Conservation (phyloP, 768 basidiomycete species). For the Lyophyllum shimeji region DNA sequence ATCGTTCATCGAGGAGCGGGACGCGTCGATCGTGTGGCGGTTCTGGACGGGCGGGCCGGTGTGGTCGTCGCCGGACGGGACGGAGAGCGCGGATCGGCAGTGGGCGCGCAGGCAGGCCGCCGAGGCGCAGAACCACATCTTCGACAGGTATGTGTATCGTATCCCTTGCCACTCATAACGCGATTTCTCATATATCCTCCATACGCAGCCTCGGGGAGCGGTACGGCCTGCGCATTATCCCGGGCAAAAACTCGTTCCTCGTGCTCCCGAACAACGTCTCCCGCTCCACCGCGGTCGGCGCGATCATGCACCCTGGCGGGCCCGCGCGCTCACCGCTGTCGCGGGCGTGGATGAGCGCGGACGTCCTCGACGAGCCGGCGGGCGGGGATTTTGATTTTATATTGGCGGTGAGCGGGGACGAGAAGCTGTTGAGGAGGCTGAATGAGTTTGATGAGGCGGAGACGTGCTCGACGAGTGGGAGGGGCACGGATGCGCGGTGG, state of each 20-base stretch:
- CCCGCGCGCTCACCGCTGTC: slow-evolving; percentile 39
- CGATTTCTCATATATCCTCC: neutral
- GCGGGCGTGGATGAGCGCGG: slow-evolving; percentile 40
- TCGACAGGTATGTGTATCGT: slow-evolving; percentile 67
- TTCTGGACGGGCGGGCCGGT: slow-evolving; percentile 64
- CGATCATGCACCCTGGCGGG: slow-evolving; percentile 70
- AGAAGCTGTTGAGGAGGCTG: slow-evolving; percentile 73
- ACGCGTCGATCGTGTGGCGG: slow-evolving; percentile 82
- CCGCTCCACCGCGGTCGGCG: slow-evolving; percentile 78
- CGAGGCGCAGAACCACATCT: slow-evolving; percentile 91
- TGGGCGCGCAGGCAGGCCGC: slow-evolving; percentile 89
- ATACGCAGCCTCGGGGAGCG: slow-evolving; percentile 68
- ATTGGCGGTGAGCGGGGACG: slow-evolving; percentile 70
- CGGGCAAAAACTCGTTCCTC: slow-evolving; percentile 76
- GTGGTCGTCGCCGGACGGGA: slow-evolving; percentile 11
- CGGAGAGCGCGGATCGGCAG: slow-evolving; percentile 56
- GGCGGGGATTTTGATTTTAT: slow-evolving; percentile 55
- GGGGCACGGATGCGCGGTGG: slow-evolving; percentile 83
- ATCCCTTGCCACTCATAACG: neutral
- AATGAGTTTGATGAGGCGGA: slow-evolving; percentile 73
- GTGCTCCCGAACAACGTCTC: slow-evolving; percentile 83
- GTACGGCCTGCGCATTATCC: slow-evolving; percentile 81
- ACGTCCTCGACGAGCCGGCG: slow-evolving; percentile 26
- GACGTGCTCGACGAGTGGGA: slow-evolving; percentile 69
- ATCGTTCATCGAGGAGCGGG: slow-evolving; percentile 80